These are phyloP conservation scores for Quercus tomentella DNA, from an alignment of 331 rosid genomes.

Conservation along the genomic window DNA sequence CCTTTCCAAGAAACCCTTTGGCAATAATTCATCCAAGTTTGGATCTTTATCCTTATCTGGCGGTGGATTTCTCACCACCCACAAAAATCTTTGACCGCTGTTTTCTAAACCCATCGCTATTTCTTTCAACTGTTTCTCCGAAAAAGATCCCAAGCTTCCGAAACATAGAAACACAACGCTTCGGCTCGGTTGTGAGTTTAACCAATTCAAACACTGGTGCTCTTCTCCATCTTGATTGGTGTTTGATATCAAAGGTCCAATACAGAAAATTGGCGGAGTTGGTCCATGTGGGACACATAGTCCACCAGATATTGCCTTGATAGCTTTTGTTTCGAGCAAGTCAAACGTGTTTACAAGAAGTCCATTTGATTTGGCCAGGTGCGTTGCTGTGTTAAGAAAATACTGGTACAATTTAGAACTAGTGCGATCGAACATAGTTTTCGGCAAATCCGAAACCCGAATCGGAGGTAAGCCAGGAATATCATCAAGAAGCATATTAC, in stretches of 20 bases:
- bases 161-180: conserved; percentile 46
- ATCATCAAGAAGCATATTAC: background rate
- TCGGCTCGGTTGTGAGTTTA: conserved; percentile 29
- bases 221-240: background rate
- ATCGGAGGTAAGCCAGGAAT: conserved; percentile 32
- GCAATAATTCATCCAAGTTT: background rate
- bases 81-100: conserved; percentile 40
- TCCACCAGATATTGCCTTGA: conserved; percentile 4
- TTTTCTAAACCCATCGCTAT: conserved; percentile 37
- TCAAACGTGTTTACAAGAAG: conserved; percentile 17
- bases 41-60: background rate
- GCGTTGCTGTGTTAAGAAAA: background rate
- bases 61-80: conserved; percentile 32
- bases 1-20: conserved; percentile 10
- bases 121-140: conserved; percentile 19
- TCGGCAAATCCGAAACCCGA: conserved; percentile 19
- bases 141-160: conserved; percentile 44
- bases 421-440: background rate
- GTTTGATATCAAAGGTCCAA: conserved; percentile 32
- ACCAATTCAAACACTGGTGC: conserved; percentile 29
- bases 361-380: conserved; percentile 15
- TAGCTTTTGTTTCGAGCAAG: conserved; percentile 13
- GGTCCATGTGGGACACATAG: background rate
- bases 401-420: background rate
- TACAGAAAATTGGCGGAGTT: conserved; percentile 20